Evolutionary conservation across 768 basidiomycete species (phyloP).

Genomic region (Serendipita indica): DNA sequence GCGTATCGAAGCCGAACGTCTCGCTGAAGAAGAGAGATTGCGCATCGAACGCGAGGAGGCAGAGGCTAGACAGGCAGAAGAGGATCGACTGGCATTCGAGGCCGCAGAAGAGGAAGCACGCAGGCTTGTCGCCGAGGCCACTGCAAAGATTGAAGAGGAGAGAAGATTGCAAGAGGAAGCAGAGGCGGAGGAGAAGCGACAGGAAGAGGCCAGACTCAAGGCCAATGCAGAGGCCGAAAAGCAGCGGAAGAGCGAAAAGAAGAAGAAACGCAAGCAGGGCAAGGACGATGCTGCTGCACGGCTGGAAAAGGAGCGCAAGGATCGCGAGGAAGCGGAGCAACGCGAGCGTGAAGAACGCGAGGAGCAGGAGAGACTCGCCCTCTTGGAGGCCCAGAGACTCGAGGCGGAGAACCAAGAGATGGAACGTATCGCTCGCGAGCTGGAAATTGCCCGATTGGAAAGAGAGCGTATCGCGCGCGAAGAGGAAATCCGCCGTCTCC

Average conservation of each 20-base stretch:
- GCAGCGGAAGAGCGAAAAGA: background rate
- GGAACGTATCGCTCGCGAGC: conserved; percentile 7
- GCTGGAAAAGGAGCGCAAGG: background rate
- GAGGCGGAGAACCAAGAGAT: background rate
- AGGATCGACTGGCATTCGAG: background rate
- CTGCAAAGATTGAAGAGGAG: background rate
- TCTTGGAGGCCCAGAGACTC: background rate
- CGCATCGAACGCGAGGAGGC: background rate
- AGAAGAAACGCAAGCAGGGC: conserved; percentile 3
- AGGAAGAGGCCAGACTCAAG: background rate
- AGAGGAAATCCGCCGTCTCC: background rate
- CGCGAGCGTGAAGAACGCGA: background rate
- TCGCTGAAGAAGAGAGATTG: background rate
- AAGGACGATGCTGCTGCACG: background rate
- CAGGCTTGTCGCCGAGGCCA: background rate
- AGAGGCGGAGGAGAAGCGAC: background rate
- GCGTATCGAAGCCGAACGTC: background rate
- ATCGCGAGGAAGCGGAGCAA: background rate
- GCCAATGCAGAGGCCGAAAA: conserved; percentile 2
- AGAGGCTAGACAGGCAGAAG: background rate
- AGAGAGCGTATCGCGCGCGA: background rate
- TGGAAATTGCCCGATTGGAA: background rate
- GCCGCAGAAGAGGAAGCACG: background rate
- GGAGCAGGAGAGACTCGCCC: background rate
- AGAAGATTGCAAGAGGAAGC: background rate